phyloP scores from a whole-genome alignment of 148 eudicot genomes.

The Vaccinium corymbosum region DNA sequence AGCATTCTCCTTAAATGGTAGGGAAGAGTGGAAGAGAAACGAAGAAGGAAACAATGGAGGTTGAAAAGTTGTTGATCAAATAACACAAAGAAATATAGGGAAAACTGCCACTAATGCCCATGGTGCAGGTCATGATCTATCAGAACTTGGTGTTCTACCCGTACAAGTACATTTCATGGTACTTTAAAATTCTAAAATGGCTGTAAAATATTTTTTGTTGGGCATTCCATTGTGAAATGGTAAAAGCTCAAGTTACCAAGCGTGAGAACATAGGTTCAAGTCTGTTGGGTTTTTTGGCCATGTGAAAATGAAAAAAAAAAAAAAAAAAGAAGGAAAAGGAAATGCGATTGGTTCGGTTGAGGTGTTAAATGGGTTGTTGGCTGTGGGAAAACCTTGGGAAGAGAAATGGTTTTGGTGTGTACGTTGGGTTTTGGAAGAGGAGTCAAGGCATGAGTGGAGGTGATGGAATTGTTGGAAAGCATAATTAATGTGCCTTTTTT shows the following conservation, averaged over 20 bases:
- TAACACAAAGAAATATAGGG: background rate
- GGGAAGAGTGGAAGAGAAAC: background rate
- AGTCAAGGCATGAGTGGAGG: too few species aligned
- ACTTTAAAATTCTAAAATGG: background rate
- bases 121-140: background rate
- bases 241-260: constrained; percentile 3
- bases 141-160: background rate
- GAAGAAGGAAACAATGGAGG: background rate
- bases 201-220: background rate
- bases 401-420: too few species aligned
- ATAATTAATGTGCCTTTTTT: too few species aligned
- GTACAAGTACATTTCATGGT: background rate
- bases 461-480: too few species aligned
- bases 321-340: too few species aligned
- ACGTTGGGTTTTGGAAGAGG: too few species aligned
- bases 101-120: background rate
- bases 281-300: background rate
- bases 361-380: too few species aligned
- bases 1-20: background rate
- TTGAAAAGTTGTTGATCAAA: background rate
- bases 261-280: background rate
- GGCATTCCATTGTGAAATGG: background rate
- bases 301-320: too few species aligned
- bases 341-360: too few species aligned
- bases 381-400: too few species aligned